Evolutionary conservation across 257 asterid genomes (phyloP).

Genomic region (Solanum chiquidenum): DNA sequence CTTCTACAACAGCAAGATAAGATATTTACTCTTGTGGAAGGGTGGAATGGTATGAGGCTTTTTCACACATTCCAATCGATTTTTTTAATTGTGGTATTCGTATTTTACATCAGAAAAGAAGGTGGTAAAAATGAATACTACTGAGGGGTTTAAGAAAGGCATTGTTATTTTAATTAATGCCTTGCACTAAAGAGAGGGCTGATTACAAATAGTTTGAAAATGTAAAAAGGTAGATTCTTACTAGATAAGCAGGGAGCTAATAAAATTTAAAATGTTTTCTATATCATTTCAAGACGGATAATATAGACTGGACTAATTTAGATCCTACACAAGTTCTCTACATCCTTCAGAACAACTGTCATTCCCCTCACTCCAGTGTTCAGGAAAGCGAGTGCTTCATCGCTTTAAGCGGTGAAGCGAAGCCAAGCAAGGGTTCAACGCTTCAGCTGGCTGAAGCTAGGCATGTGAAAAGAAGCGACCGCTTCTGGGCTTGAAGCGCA

Average conservation of each 20-base stretch:
- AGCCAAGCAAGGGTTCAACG: too few species aligned
- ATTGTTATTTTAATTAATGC: not conserved
- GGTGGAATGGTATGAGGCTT: not conserved
- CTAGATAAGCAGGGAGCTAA: not conserved
- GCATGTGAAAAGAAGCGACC: too few species aligned
- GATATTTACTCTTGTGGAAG: not conserved
- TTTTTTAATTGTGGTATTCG: not conserved
- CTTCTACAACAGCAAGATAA: not conserved
- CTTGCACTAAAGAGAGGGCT: not conserved
- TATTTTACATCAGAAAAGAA: not conserved
- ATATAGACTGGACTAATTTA: not conserved
- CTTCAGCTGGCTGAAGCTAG: too few species aligned
- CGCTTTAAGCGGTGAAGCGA: too few species aligned
- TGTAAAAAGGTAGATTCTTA: not conserved
- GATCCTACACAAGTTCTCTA: not conserved
- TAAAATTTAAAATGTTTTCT: not conserved
- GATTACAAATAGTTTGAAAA: not conserved
- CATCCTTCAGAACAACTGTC: not conserved
- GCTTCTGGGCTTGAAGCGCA: too few species aligned
- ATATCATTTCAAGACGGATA: not conserved
- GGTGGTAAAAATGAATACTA: not conserved
- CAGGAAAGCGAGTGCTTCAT: too few species aligned
- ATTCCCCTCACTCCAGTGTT: not conserved
- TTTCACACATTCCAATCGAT: not conserved
- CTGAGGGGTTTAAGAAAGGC: not conserved